Percentiles rank a stretch among this genome's conserved stretches.
phyloP scores from a whole-genome alignment of 176 grass and related monocot species.

The Paspalum notatum region DNA sequence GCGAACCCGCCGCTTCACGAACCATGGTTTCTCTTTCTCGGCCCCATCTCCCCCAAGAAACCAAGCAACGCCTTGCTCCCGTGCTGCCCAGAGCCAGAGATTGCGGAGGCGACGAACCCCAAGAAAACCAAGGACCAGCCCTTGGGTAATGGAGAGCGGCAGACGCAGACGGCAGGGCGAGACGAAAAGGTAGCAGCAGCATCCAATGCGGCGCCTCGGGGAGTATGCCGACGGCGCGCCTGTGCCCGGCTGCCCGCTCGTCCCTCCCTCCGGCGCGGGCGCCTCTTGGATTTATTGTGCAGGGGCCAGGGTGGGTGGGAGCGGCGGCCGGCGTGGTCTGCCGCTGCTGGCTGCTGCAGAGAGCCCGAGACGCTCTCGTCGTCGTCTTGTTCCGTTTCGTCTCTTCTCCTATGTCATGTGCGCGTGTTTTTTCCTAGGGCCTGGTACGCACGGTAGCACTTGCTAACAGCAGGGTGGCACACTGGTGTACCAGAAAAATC shows the following conservation, averaged over 20 bases:
- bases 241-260: neutral
- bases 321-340: neutral
- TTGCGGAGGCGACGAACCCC: neutral
- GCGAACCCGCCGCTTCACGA: neutral
- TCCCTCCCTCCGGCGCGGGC: constrained; percentile 24
- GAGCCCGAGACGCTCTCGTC: too few species aligned
- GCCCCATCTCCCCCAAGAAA: constrained; percentile 5
- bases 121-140: constrained; percentile 24
- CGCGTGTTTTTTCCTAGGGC: neutral
- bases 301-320: neutral
- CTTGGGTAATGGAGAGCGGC: constrained; percentile 14
- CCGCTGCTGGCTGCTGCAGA: neutral
- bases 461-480: neutral
- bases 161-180: neutral
- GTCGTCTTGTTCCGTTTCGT: neutral
- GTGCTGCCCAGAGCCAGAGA: neutral
- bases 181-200: neutral
- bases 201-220: constrained; percentile 55
- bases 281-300: constrained; percentile 42
- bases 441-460: neutral
- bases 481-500: neutral
- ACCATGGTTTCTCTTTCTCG: constrained; percentile 19
- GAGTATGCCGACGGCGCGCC: constrained; percentile 29
- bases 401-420: neutral
- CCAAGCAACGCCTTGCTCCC: neutral